Evolutionary conservation across 192 early-diverging fungal species (phyloP).

Genomic region (Allomyces arbusculus): DNA sequence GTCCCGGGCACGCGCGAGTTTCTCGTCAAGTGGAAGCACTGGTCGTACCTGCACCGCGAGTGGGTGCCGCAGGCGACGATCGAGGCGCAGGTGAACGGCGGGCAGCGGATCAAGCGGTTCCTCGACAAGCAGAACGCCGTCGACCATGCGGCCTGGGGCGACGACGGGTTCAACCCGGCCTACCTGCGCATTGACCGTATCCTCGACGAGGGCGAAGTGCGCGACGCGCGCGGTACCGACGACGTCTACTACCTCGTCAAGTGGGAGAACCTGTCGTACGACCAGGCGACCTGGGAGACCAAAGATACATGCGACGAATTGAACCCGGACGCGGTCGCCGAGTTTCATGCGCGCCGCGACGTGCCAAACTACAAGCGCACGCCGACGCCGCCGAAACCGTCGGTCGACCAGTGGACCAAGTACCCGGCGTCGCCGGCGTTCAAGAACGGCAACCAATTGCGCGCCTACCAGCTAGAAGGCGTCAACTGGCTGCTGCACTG

Average conservation of each 20-base stretch:
- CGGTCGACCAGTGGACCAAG: slow-evolving; percentile 27
- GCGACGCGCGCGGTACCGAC: slow-evolving; percentile 22
- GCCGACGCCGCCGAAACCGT: slow-evolving; percentile 17
- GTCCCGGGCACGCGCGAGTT: slow-evolving; percentile 34
- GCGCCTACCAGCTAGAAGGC: slow-evolving; percentile 63
- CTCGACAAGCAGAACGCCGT: slow-evolving; percentile 39
- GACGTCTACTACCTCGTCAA: slow-evolving; percentile 53
- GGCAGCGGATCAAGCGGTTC: slow-evolving; percentile 52
- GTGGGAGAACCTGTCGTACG: slow-evolving; percentile 52
- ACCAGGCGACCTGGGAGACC: slow-evolving; percentile 51
- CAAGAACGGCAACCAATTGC: slow-evolving; percentile 46
- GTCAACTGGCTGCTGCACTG: slow-evolving; percentile 67
- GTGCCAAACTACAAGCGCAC: slow-evolving; percentile 28
- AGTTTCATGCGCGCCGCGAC: slow-evolving; percentile 38
- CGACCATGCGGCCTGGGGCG: slow-evolving; percentile 25
- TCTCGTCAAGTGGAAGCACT: slow-evolving; percentile 62
- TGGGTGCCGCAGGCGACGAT: slow-evolving; percentile 37
- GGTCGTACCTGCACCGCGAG: slow-evolving; percentile 48
- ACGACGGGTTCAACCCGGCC: slow-evolving; percentile 39
- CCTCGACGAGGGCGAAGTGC: slow-evolving; percentile 60
- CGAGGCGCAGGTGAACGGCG: slow-evolving; percentile 34
- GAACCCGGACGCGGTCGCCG: slow-evolving; percentile 37
- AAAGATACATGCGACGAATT: slow-evolving; percentile 32
- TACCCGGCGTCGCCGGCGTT: slow-evolving; percentile 42
- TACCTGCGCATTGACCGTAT: slow-evolving; percentile 55